Evolutionary conservation across 2,329 filamentous ascomycete species (phyloP).

Genomic region (Trichoderma brevicompactum): DNA sequence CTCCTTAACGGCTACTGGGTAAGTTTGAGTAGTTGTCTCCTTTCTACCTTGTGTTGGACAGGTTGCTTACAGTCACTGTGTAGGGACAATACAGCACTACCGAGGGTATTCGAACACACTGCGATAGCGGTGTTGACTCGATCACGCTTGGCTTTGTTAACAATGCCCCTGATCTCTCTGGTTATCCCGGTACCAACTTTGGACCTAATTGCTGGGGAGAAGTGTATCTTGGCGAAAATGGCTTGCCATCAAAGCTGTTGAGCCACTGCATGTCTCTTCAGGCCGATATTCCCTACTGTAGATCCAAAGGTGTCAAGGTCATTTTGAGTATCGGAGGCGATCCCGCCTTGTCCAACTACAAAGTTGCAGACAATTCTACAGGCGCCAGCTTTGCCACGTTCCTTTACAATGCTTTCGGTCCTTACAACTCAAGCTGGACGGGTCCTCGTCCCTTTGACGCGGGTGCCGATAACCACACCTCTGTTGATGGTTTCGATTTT

Average conservation of each 20-base stretch:
- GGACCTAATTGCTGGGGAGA: conserved; percentile 45
- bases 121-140: conserved; percentile 45
- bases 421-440: conserved; percentile 38
- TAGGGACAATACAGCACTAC: conserved; percentile 44
- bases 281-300: conserved; percentile 48
- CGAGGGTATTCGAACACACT: conserved; percentile 43
- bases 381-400: conserved; percentile 46
- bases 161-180: conserved; percentile 41
- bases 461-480: conserved; percentile 34
- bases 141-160: conserved; percentile 48
- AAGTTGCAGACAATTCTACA: conserved; percentile 38
- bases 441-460: conserved; percentile 48
- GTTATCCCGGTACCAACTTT: conserved; percentile 48
- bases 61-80: conserved; percentile 13
- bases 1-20: conserved; percentile 50
- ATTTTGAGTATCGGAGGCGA: conserved; percentile 49
- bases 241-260: conserved; percentile 40
- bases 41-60: no score
- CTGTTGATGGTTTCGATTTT: conserved; percentile 51
- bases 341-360: conserved; percentile 40
- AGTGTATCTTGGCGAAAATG: conserved; percentile 34
- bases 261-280: conserved; percentile 44
- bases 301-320: conserved; percentile 48
- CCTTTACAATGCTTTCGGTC: conserved; percentile 47
- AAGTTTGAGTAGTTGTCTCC: conserved; percentile 28